Percentiles rank a stretch among this genome's conserved stretches.
Evolutionary conservation across 495 filamentous ascomycete species (phyloP).

Genomic region (Podospora didyma): DNA sequence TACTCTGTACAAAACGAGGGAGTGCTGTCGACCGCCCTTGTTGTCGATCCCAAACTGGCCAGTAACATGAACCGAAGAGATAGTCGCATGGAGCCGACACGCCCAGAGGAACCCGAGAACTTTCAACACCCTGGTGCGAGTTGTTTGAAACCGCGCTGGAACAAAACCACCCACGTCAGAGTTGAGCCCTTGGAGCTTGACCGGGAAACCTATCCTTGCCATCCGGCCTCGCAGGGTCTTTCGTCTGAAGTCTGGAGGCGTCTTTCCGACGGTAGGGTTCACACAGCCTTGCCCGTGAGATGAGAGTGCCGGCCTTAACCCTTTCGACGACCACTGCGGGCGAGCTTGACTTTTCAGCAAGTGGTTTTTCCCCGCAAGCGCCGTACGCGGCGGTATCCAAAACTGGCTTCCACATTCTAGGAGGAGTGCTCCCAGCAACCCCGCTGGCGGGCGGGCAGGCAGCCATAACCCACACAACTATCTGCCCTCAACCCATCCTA

Average conservation of each 20-base stretch:
- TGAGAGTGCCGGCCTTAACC: no score
- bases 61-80: no score
- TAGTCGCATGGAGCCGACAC: no score
- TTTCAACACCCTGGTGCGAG: background rate
- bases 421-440: no score
- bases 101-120: no score
- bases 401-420: conserved; percentile 1
- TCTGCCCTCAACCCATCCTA: no score
- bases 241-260: background rate
- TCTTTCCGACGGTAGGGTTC: no score
- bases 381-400: conserved; percentile 13
- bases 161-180: conserved; percentile 1
- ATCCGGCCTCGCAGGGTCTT: background rate
- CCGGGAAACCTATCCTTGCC: background rate
- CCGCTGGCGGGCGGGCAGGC: no score
- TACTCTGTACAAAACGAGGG: background rate
- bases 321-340: no score
- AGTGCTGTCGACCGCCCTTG: background rate
- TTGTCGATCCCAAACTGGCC: background rate
- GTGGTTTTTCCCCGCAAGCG: conserved; percentile 17
- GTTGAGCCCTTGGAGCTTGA: background rate
- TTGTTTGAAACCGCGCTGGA: conserved; percentile 9
- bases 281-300: no score
- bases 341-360: no score
- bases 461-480: no score